Evolutionary conservation across 805 yeast genomes (phyloP).

Genomic region (Barnettozyma wickerhamii): DNA sequence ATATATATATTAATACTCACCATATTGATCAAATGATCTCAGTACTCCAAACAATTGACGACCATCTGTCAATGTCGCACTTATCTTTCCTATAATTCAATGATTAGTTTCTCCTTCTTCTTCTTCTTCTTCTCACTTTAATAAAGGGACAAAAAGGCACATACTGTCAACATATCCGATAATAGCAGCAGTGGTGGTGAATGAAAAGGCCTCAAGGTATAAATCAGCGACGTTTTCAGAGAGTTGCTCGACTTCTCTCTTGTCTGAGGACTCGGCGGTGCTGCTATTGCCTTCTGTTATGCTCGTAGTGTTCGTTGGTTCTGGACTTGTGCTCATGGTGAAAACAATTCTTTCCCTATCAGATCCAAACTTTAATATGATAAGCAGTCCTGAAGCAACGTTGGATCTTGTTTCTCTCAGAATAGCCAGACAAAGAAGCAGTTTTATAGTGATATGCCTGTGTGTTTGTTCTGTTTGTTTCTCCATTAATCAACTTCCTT

Average conservation of each 20-base stretch:
- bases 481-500: no score
- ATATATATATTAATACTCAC: conserved; percentile 20
- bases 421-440: no score
- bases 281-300: conserved; percentile 7
- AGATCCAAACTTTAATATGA: no score
- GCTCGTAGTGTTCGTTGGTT: background rate
- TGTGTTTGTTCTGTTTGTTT: no score
- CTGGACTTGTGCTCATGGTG: conserved; percentile 3
- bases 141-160: conserved; percentile 9
- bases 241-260: conserved; percentile 18
- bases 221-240: conserved; percentile 48
- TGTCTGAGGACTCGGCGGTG: conserved; percentile 10
- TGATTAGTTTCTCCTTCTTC: background rate
- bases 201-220: conserved; percentile 74
- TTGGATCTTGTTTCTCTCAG: no score
- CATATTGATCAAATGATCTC: conserved; percentile 93
- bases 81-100: conserved; percentile 47
- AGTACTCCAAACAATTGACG: conserved; percentile 81
- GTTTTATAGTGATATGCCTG: no score
- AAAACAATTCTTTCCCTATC: background rate
- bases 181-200: conserved; percentile 87
- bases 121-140: no score
- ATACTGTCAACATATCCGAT: conserved; percentile 78
- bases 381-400: background rate
- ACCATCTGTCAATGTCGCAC: conserved; percentile 87